Evolutionary conservation across 2,329 filamentous ascomycete species (phyloP).

Genomic region (Diaporthe citri): DNA sequence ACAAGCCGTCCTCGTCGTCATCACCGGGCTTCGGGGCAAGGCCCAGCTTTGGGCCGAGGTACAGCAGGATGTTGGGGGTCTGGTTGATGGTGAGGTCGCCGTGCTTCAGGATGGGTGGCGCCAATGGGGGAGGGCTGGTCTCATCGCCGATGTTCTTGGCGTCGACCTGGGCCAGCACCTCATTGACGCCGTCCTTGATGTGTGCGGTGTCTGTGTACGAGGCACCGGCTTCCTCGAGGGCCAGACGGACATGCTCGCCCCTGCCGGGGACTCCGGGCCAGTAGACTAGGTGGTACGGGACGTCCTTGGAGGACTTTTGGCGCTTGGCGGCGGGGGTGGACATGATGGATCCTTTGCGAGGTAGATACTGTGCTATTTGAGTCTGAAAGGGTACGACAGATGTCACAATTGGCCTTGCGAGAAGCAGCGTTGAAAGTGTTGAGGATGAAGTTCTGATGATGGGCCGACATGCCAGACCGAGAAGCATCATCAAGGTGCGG

Average conservation of each 20-base stretch:
- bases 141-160: slow-evolving; percentile 60
- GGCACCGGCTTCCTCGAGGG: slow-evolving; percentile 76
- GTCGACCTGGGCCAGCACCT: slow-evolving; percentile 63
- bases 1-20: slow-evolving; percentile 60
- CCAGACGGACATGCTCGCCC: slow-evolving; percentile 79
- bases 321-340: slow-evolving; percentile 48
- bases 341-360: slow-evolving; percentile 10
- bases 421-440: not conserved
- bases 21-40: slow-evolving; percentile 59
- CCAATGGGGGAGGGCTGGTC: slow-evolving; percentile 73
- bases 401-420: not conserved
- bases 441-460: not conserved
- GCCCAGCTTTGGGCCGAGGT: slow-evolving; percentile 72
- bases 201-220: slow-evolving; percentile 73
- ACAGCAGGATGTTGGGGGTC: slow-evolving; percentile 79
- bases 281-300: slow-evolving; percentile 76
- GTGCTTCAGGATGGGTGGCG: slow-evolving; percentile 75
- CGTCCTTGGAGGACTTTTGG: slow-evolving; percentile 57
- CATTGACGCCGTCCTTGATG: slow-evolving; percentile 61
- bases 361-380: not conserved
- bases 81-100: slow-evolving; percentile 75
- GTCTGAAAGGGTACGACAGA: not conserved
- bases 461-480: not conserved
- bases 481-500: slow-evolving; percentile 3
- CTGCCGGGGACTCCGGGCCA: slow-evolving; percentile 80